Evolutionary conservation across 371 early-diverging fungal genomes (phyloP), one percentile per base, ranked within the genome.

Genomic region (Mucor racemosus): DNA sequence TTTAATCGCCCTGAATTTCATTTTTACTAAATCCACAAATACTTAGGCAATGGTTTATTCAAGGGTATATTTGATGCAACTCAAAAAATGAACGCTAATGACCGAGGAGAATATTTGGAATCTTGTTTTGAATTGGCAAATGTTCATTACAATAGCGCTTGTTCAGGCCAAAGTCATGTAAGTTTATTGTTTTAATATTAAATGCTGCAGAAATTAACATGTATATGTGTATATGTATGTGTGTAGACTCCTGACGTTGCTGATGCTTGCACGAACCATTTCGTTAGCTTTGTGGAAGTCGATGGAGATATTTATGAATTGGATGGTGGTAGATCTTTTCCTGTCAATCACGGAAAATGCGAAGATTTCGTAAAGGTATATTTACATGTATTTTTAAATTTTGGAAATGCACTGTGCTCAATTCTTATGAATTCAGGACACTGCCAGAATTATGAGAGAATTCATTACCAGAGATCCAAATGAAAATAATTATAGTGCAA

Each of bases 281-380:
- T 92, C 74, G 83, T 94, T 5, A 88, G 91, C 31, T 91, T 96
- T 79, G 85, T 94, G 8, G 74, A 85, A 34, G 80, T 84, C 10
- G 91, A 91, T 41, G 91, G 92, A 21, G 77, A 85, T 14, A 38
- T 97, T 15, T 95, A 91, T 64, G 97, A 97, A 73, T 72, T 97
- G 65, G 97, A 97, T 72, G 96, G 97, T 50, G 80, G 89, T 39
- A 91, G 89, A 57, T 79, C 82, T 4, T 86, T 82, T 35, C 97
- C 97, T 8, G 88, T 96, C 63, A 88, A 91, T 74, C 95, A 94
- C 69, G 96, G 96, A 9, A 72, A 82, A 34, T 80, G 82, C 35
- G 63, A 71, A 1, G 82, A 90, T 54, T 74, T 93, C 40, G 73
- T 94, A 14, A 57, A 71, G 69, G 90, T 86, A 76, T 38, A 4